Percentiles rank a stretch among this genome's conserved stretches.
phyloP scores from a whole-genome alignment of 2,329 filamentous ascomycete species.

The Sclerotinia minor region DNA sequence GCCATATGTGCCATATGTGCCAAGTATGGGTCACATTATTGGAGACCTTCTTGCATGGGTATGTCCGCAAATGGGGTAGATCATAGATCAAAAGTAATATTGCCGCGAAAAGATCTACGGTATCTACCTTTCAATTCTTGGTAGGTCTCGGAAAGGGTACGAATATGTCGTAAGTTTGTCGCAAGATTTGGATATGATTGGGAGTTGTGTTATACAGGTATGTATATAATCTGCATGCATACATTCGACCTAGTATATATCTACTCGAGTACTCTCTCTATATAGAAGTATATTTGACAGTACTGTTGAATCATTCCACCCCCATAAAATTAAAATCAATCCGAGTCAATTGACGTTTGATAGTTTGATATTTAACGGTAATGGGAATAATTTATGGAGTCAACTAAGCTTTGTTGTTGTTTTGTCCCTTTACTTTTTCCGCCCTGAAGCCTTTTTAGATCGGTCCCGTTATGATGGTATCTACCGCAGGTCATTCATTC shows the following conservation, averaged over 20 bases:
- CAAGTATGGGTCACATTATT: too few species aligned
- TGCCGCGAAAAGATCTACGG: neutral
- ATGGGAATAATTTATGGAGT: neutral
- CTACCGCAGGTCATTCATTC: neutral
- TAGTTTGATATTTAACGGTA: neutral
- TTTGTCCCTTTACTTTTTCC: too few species aligned
- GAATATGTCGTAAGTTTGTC: neutral
- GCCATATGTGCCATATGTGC: too few species aligned
- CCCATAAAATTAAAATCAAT: too few species aligned
- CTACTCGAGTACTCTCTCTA: too few species aligned
- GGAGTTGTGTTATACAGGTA: neutral
- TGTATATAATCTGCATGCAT: neutral
- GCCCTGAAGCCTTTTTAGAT: too few species aligned
- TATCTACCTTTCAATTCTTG: neutral
- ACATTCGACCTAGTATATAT: too few species aligned
- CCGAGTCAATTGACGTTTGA: neutral
- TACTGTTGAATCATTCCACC: too few species aligned
- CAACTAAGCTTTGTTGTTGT: too few species aligned
- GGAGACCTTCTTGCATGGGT: neutral
- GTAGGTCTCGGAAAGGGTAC: neutral
- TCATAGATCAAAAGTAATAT: neutral
- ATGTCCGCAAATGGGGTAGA: neutral
- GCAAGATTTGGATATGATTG: neutral
- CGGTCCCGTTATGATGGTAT: neutral
- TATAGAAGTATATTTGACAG: too few species aligned